A percentile compares a stretch with the other conserved stretches of the same genome.
These are phyloP conservation scores for Debaryomyces psychrophilus DNA, from an alignment of 1,139 yeast genomes.

Conservation along the genomic window DNA sequence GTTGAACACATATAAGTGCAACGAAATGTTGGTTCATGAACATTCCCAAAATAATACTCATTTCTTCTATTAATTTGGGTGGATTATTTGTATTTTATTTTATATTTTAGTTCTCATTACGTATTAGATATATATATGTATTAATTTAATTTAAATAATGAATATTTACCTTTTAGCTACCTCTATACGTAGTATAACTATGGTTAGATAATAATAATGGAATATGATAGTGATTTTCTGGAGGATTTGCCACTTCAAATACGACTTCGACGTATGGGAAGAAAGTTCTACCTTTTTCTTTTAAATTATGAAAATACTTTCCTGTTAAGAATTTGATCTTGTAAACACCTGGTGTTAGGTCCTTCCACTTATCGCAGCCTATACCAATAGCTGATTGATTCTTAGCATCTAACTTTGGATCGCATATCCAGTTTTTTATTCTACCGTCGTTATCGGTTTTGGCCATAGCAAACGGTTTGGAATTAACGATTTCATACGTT, in stretches of 20 bases:
- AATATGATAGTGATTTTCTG: slow-evolving; percentile 82
- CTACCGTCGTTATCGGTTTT: slow-evolving; percentile 81
- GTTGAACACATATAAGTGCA: slow-evolving; percentile 53
- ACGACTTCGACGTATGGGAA: slow-evolving; percentile 84
- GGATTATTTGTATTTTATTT: slow-evolving; percentile 2
- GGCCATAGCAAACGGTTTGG: slow-evolving; percentile 59
- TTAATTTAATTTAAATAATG: background rate
- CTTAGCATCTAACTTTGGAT: slow-evolving; percentile 36
- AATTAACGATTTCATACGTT: slow-evolving; percentile 29
- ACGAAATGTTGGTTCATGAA: slow-evolving; percentile 61
- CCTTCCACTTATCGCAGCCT: slow-evolving; percentile 39
- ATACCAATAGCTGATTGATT: slow-evolving; percentile 37
- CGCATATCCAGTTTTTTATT: slow-evolving; percentile 63
- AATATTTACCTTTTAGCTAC: slow-evolving; percentile 45
- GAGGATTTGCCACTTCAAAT: slow-evolving; percentile 64
- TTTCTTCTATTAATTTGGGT: slow-evolving; percentile 42
- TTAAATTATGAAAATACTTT: slow-evolving; percentile 53
- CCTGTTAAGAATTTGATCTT: slow-evolving; percentile 77
- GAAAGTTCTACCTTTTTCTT: slow-evolving; percentile 50
- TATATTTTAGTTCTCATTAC: slow-evolving; percentile 5
- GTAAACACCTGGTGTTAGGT: slow-evolving; percentile 62
- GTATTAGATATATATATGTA: slow-evolving; percentile 4
- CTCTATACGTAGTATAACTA: slow-evolving; percentile 88
- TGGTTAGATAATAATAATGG: slow-evolving; percentile 81
- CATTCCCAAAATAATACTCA: slow-evolving; percentile 55